Base-by-base conservation (phyloP, 768 basidiomycete genomes). In the Mrakia hoshinonis region DNA sequence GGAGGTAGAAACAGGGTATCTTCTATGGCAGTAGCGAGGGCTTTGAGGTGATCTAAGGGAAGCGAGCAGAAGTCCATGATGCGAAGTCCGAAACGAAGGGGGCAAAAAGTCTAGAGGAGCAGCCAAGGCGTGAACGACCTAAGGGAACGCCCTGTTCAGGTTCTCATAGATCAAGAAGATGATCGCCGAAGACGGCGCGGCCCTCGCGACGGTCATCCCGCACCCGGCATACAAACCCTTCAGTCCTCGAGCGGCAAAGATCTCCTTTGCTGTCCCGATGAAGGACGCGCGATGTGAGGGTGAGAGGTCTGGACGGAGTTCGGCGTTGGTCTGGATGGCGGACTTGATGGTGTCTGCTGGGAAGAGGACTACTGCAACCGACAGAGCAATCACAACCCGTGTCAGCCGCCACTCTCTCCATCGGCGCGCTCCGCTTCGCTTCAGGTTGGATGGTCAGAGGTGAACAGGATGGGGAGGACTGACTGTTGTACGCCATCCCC, bases 311-410 rank as follows among this genome's bases (percentile, higher is more conserved):
- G 64, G 62, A 63, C 70, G 70, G 39, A 75, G 68, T 67, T 74
- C 47, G 67, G 74, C 74, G 60, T 55, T 55, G 0, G 95, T 98
- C 83, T 97, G 95, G 78, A 98, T 90, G 70, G 91, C 85, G 74
- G 89, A 90, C 83, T 98, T 98, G 76, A 97, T 85, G 36, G 90
- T 90, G 80, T 98, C 95, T 4, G 93, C 93, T 0, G 95, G 95
- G 83, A 94, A 97, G 66, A 95, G 83, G n/a, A 90, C 84, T 76
- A 94, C 81, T 72, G 49, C 4, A n/a, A 38, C n/a, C 4, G 51
- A 64, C 38, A 12, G 24, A 18, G 7, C 43, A 43, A 43, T 6
- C 43, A 43, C 43, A n/a, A n/a, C n/a, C n/a, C n/a, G n/a, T n/a
- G n/a, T n/a, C n/a, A n/a, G n/a, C n/a, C n/a, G n/a, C n/a, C n/a